These are phyloP conservation scores for Rhodosporidiobolus odoratus DNA, from an alignment of 768 basidiomycete species.

Conservation along the genomic window DNA sequence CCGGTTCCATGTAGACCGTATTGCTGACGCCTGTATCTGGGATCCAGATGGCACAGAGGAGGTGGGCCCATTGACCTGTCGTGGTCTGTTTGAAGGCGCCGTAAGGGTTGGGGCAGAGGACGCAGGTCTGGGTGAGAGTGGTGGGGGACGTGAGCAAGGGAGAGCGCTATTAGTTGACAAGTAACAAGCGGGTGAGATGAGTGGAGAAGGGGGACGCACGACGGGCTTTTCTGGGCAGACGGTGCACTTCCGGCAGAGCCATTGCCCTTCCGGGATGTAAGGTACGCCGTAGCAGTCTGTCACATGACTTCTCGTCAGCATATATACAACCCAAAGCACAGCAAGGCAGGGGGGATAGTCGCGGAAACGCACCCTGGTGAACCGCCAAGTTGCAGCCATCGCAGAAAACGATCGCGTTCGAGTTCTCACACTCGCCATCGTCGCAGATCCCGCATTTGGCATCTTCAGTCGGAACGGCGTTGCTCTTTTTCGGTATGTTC, in stretches of 20 bases:
- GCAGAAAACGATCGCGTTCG: constrained; percentile 98
- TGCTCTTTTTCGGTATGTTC: constrained; percentile 80
- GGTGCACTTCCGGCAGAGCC: constrained; percentile 97
- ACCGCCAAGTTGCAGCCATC: constrained; percentile 98
- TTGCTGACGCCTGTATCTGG: constrained; percentile 90
- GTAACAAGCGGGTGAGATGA: not conserved
- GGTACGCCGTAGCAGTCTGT: constrained; percentile 97
- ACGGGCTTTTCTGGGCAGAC: constrained; percentile 96
- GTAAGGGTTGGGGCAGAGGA: constrained; percentile 93
- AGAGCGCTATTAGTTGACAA: not conserved
- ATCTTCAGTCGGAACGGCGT: constrained; percentile 86
- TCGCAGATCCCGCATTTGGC: constrained; percentile 96
- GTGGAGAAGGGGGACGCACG: constrained; percentile 52
- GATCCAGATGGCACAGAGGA: constrained; percentile 95
- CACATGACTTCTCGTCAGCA: not conserved
- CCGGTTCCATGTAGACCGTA: constrained; percentile 96
- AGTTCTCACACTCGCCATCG: constrained; percentile 96
- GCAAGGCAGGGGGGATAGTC: not conserved
- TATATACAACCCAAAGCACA: not conserved
- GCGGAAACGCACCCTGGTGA: constrained; percentile 74
- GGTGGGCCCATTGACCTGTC: constrained; percentile 87
- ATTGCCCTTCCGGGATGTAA: constrained; percentile 98
- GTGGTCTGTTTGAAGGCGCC: constrained; percentile 98
- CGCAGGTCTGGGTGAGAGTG: constrained; percentile 63
- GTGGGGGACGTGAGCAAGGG: not conserved